A percentile compares a stretch with the other conserved stretches of the same genome.
Conservation (phyloP, 805 yeast species). For the Barnettozyma botsteinii region DNA sequence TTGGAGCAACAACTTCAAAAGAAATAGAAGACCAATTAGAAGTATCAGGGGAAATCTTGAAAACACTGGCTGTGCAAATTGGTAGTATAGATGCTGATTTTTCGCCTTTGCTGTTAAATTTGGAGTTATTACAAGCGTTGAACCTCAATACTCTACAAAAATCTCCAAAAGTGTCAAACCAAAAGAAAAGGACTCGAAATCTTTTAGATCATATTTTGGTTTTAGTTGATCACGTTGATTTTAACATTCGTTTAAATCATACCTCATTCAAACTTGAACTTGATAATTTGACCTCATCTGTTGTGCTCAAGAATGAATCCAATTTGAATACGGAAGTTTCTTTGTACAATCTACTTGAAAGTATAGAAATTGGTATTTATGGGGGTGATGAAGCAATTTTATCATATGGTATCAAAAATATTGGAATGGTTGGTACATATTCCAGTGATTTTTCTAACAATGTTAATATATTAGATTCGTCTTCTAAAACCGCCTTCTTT, state of each 20-base stretch:
- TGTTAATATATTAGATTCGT: not conserved
- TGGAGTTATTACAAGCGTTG: too few relatives aligned
- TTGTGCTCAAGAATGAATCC: not conserved
- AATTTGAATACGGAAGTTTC: not conserved
- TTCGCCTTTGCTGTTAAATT: not conserved
- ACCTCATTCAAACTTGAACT: not conserved
- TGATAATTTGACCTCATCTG: not conserved
- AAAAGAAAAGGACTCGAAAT: too few relatives aligned
- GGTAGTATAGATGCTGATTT: not conserved
- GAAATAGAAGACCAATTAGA: not conserved
- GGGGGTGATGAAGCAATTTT: not conserved
- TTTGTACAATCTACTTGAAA: not conserved
- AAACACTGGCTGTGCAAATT: slow-evolving; percentile 21
- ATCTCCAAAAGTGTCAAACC: too few relatives aligned
- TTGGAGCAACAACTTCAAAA: not conserved
- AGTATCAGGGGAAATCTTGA: not conserved
- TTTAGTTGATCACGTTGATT: slow-evolving; percentile 1
- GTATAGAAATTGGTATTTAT: not conserved
- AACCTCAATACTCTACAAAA: too few relatives aligned
- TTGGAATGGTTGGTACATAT: not conserved
- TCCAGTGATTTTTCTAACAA: not conserved
- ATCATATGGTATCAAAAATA: not conserved
- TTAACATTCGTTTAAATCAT: not conserved
- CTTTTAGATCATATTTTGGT: not conserved
- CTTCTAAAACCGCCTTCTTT: not conserved